A percentile compares a stretch with the other conserved stretches of the same genome.
phyloP scores from a whole-genome alignment of 2,329 filamentous ascomycete species.

The Colletotrichum sp. region DNA sequence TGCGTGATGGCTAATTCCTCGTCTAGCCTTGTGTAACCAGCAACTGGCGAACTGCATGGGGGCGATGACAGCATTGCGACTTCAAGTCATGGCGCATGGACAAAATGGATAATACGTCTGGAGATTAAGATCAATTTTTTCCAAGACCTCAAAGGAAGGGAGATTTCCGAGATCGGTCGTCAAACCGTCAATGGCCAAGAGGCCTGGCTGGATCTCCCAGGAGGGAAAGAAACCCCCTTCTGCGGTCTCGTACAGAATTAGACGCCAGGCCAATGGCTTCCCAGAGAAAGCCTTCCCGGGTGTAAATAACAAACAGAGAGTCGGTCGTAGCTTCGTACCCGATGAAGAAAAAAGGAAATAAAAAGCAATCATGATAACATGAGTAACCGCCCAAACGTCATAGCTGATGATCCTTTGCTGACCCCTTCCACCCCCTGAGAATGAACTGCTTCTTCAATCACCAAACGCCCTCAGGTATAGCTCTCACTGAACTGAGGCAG shows the following conservation, averaged over 20 bases:
- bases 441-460: not conserved
- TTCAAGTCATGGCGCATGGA: not conserved
- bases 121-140: not conserved
- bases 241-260: not conserved
- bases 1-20: not conserved
- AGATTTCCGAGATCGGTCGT: not conserved
- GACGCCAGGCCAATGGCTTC: not conserved
- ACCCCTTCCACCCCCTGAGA: not conserved
- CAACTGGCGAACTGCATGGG: not conserved
- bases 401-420: not conserved
- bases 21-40: not conserved
- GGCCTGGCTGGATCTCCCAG: not conserved
- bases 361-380: not conserved
- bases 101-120: not conserved
- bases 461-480: not conserved
- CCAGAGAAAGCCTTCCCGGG: not conserved
- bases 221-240: not conserved
- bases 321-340: slow-evolving; percentile 2
- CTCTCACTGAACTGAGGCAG: not conserved
- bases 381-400: not conserved
- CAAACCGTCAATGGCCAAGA: not conserved
- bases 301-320: not conserved
- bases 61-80: not conserved
- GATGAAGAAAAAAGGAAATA: not conserved
- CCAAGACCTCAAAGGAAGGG: not conserved